phyloP scores from a whole-genome alignment of 495 filamentous ascomycete genomes.

The Penicillium turbatum region DNA sequence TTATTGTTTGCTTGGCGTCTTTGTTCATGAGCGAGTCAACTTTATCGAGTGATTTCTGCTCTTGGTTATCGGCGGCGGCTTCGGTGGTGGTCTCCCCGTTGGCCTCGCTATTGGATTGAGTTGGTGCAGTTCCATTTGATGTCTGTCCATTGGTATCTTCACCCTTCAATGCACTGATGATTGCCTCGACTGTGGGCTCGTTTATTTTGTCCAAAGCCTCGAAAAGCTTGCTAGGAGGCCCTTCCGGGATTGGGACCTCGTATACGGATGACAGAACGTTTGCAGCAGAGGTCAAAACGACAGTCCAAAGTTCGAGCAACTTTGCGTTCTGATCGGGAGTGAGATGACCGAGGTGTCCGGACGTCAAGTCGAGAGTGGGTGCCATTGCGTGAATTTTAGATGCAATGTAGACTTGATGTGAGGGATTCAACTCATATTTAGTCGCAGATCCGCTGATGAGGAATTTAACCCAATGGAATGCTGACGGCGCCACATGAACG shows the following conservation, averaged over 20 bases:
- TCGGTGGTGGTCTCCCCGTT: conserved; percentile 1
- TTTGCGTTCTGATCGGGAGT: conserved; percentile 16
- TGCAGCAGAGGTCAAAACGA: conserved; percentile 15
- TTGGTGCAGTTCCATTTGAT: neutral
- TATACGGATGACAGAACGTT: conserved; percentile 17
- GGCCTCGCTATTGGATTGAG: neutral
- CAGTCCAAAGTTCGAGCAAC: conserved; percentile 19
- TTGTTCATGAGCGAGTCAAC: conserved; percentile 16
- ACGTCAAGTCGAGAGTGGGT: neutral
- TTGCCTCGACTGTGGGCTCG: conserved; percentile 20
- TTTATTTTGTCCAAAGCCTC: conserved; percentile 15
- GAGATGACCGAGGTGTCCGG: conserved; percentile 19
- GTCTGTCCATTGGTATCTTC: neutral
- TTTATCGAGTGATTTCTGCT: conserved; percentile 20
- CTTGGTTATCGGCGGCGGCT: neutral
- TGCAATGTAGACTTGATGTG: neutral
- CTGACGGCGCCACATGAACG: neutral
- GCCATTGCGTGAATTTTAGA: conserved; percentile 4
- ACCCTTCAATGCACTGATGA: conserved; percentile 17
- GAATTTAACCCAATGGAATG: neutral
- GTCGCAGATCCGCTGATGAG: neutral
- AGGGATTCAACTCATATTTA: neutral
- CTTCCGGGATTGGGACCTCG: conserved; percentile 14
- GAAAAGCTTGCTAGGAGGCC: conserved; percentile 15
- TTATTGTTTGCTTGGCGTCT: conserved; percentile 12